Evolutionary conservation across 2,329 filamentous ascomycete species (phyloP), one percentile per base, ranked within the genome.

Genomic region (Monilinia fructigena): DNA sequence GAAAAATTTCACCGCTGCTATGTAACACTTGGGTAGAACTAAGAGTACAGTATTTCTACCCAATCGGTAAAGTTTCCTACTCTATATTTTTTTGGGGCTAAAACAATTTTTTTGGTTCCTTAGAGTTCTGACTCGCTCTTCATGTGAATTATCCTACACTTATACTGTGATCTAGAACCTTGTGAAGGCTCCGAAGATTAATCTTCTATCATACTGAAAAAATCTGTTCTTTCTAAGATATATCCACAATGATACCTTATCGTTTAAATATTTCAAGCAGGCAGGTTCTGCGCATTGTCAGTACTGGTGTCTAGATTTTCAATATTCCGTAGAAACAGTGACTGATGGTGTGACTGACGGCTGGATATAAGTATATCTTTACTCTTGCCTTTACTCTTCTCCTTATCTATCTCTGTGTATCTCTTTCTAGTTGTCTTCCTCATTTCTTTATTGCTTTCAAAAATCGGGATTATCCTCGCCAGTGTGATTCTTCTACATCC

Each of bases 61-160:
- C 45, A 38, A 60, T 60, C 58, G 58, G 58, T 31, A 60, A 60
- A 60, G 58, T 60, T 60, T 50, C 58, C 58, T n/a, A 31, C 26
- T 35, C 42, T 40, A 48, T n/a, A n/a, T 10, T n/a, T n/a, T 48
- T 38, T 26, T 60, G 16, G 7, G 7, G 31, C 31, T 23, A 23
- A 14, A 23, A 38, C 5, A 5, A 10, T 23, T 11, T 38, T 60
- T 38, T 16, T 14, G 8, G 38, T 38, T 50, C 23, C 10, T n/a
- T 5, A 26, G 2, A 38, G 45, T 38, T 38, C 45, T 42, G 28
- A 50, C 56, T 60, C n/a, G 45, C 20, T 48, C 4, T 16, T 50
- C 4, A 23, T 38, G 31, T n/a, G 14, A 40, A 23, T 40, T 11
- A 11, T 40, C 38, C 38, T 14, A 40, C 14, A 14, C 11, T 40